Evolutionary conservation across 2,329 filamentous ascomycete species (phyloP).

Genomic region (Sclerotinia subarctica): DNA sequence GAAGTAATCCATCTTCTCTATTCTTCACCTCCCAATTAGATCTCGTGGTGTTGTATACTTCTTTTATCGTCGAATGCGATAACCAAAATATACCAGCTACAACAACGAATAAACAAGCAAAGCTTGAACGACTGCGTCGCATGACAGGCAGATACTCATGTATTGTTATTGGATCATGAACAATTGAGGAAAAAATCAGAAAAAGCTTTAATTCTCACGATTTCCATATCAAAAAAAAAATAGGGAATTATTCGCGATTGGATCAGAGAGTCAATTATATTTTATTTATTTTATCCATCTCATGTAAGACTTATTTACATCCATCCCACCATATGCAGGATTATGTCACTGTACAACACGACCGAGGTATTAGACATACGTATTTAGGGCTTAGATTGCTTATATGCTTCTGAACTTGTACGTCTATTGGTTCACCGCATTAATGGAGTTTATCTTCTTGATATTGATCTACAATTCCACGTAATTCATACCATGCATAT

Average conservation of each 20-base stretch:
- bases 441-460: neutral
- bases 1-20: neutral
- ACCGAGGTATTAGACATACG: neutral
- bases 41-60: neutral
- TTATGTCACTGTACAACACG: neutral
- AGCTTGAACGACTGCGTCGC: constrained; percentile 4
- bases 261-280: neutral
- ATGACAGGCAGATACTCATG: neutral
- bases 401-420: neutral
- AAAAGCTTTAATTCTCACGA: neutral
- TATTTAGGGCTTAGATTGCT: neutral
- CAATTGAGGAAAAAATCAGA: neutral
- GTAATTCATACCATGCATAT: neutral
- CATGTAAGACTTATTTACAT: neutral
- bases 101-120: neutral
- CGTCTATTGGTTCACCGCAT: neutral
- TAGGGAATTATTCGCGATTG: neutral
- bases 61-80: neutral
- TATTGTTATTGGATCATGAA: neutral
- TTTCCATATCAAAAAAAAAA: neutral
- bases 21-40: neutral
- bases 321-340: neutral
- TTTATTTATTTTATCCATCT: neutral
- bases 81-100: neutral
- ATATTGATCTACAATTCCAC: neutral